These are phyloP conservation scores for Yamadazyma sp. DNA, from an alignment of 1,139 yeast genomes.

Conservation along the genomic window DNA sequence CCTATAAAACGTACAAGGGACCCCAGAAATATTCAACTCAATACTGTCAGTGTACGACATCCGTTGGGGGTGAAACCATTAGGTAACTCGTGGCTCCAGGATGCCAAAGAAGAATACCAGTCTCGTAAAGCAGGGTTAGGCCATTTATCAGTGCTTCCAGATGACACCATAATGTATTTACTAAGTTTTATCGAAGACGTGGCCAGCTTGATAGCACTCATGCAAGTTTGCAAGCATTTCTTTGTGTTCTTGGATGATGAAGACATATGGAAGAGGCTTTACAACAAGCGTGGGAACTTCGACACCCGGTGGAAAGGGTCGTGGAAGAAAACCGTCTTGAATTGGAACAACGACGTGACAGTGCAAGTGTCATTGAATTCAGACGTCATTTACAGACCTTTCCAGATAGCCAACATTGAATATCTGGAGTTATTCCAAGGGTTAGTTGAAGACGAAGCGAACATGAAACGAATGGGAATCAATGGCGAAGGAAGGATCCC, in stretches of 20 bases:
- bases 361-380: slow-evolving; percentile 44
- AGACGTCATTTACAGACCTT: slow-evolving; percentile 75
- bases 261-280: slow-evolving; percentile 72
- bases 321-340: slow-evolving; percentile 68
- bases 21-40: slow-evolving; percentile 24
- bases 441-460: slow-evolving; percentile 48
- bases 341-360: slow-evolving; percentile 25
- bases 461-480: slow-evolving; percentile 16
- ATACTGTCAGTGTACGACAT: slow-evolving; percentile 42
- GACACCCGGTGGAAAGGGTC: slow-evolving; percentile 63
- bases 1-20: slow-evolving; percentile 16
- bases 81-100: slow-evolving; percentile 53
- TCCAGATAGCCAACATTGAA: slow-evolving; percentile 71
- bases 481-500: slow-evolving; percentile 38
- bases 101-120: slow-evolving; percentile 17
- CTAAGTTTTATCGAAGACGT: slow-evolving; percentile 46
- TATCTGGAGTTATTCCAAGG: slow-evolving; percentile 49
- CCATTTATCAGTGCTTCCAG: slow-evolving; percentile 49
- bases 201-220: slow-evolving; percentile 46
- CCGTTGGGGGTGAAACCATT: slow-evolving; percentile 76
- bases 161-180: slow-evolving; percentile 55
- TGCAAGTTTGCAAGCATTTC: slow-evolving; percentile 62
- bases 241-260: slow-evolving; percentile 75
- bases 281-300: slow-evolving; percentile 27
- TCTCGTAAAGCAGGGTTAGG: slow-evolving; percentile 49